phyloP scores from a whole-genome alignment of 345 rosid genomes.

The Corchorus olitorius region DNA sequence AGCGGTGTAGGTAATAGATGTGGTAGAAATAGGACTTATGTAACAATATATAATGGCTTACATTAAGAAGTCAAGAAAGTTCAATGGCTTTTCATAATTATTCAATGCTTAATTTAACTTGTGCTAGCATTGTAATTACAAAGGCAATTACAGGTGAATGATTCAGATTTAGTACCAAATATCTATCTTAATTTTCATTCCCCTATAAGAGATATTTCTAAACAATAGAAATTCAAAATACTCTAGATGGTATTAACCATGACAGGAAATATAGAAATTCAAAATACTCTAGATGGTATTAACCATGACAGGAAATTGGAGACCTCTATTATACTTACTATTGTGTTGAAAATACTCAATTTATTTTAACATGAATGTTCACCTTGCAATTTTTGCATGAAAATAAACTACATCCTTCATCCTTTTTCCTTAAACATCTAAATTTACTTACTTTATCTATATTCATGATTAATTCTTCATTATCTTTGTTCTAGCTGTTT shows the following conservation, averaged over 20 bases:
- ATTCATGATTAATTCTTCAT: conserved; percentile 7
- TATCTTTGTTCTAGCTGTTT: neutral
- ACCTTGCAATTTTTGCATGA: neutral
- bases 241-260: neutral
- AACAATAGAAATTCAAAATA: neutral
- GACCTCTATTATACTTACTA: neutral
- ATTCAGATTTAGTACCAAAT: neutral
- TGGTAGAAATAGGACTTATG: too few relatives aligned
- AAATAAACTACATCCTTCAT: neutral
- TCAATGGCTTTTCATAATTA: neutral
- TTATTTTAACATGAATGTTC: neutral
- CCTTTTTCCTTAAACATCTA: neutral
- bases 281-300: neutral
- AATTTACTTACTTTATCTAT: neutral
- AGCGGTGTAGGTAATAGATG: neutral
- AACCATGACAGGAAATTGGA: neutral
- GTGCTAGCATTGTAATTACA: neutral
- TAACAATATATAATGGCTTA: neutral
- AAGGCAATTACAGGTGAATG: neutral
- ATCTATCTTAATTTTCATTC: neutral
- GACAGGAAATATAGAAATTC: neutral
- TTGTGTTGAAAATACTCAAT: neutral
- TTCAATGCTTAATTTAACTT: neutral
- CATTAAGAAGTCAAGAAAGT: neutral
- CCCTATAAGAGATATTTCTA: neutral